Percentiles rank a stretch among this genome's conserved stretches.
These are phyloP conservation scores for Dendrobium chrysotoxum DNA, from an alignment of 106 monocot genomes.

Conservation along the genomic window DNA sequence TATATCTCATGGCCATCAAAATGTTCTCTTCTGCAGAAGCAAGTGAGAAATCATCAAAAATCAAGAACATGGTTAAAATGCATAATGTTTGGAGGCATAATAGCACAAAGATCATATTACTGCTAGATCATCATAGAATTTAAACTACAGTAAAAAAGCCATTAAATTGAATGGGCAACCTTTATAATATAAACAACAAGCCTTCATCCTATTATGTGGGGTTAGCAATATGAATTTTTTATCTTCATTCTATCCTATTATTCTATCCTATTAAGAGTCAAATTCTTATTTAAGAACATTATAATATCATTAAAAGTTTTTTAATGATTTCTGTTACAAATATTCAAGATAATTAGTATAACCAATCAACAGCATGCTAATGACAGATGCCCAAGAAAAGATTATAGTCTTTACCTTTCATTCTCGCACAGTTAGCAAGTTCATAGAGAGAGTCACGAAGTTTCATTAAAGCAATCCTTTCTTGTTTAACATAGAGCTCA, in stretches of 20 bases:
- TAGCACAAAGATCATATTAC: neutral
- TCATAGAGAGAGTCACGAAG: constrained; percentile 53
- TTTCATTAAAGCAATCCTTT: constrained; percentile 41
- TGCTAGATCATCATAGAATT: neutral
- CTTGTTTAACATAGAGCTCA: constrained; percentile 58
- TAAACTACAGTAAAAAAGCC: neutral
- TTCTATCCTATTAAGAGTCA: too few relatives aligned
- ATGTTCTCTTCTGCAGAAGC: neutral
- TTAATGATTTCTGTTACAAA: too few relatives aligned
- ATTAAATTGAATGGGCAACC: too few relatives aligned
- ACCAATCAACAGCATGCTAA: too few relatives aligned
- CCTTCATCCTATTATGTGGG: too few relatives aligned
- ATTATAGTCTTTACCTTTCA: constrained; percentile 38
- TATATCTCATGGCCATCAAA: neutral
- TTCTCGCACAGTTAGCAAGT: constrained; percentile 38
- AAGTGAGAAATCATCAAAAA: neutral
- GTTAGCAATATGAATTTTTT: too few relatives aligned
- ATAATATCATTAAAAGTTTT: too few relatives aligned
- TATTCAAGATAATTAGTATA: too few relatives aligned
- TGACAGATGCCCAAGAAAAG: neutral
- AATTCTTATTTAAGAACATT: too few relatives aligned
- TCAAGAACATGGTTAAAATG: neutral
- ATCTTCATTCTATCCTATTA: too few relatives aligned
- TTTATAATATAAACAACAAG: too few relatives aligned
- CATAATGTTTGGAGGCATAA: neutral